Percentiles rank a stretch among this genome's conserved stretches.
phyloP scores from a whole-genome alignment of 495 filamentous ascomycete species.

The Amphirosellinia nigrospora region DNA sequence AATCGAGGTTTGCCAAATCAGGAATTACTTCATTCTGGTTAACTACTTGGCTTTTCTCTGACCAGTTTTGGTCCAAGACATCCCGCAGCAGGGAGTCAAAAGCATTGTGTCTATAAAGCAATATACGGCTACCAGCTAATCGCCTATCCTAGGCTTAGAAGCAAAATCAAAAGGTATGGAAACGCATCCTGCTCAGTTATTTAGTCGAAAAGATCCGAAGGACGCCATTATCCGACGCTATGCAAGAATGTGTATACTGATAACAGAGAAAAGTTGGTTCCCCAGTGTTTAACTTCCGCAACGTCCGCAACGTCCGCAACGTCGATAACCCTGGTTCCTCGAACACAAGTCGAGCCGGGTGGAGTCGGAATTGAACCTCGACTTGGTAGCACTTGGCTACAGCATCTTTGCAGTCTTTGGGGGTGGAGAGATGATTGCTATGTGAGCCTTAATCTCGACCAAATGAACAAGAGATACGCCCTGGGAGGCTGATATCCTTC shows the following conservation, averaged over 20 bases:
- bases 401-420: background rate
- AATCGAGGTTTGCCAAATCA: background rate
- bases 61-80: background rate
- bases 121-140: background rate
- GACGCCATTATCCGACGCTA: conserved; percentile 29
- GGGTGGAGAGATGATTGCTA: background rate
- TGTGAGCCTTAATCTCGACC: background rate
- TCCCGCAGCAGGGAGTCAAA: background rate
- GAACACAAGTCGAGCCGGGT: background rate
- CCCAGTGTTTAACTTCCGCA: background rate
- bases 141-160: conserved; percentile 12
- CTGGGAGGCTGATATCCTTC: background rate
- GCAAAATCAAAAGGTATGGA: conserved; percentile 10
- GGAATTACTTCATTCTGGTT: background rate
- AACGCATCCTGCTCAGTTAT: conserved; percentile 14
- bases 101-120: conserved; percentile 1
- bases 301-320: too few species aligned
- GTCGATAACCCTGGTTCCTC: background rate
- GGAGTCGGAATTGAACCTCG: background rate
- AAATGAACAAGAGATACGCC: background rate
- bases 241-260: conserved; percentile 24
- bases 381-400: background rate
- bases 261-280: background rate
- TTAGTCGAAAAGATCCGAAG: conserved; percentile 19
- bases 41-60: background rate